Evolutionary conservation across 2,329 filamentous ascomycete species (phyloP), one percentile per base, ranked within the genome.

Genomic region (Fusarium domesticum): DNA sequence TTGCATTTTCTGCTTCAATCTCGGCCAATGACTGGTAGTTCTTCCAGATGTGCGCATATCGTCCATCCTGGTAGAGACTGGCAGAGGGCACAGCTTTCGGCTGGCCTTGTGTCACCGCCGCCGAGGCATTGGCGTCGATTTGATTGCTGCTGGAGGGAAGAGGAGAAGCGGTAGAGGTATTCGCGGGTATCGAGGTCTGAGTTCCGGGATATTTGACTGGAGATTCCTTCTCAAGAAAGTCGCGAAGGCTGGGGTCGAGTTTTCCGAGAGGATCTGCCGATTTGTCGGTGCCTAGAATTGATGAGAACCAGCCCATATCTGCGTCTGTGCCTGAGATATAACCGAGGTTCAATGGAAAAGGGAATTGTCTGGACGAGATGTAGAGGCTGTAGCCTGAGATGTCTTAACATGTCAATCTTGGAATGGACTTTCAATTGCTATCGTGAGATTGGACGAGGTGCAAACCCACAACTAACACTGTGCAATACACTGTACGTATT

Each of bases 1-100:
- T 81, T 64, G 86, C 86, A 16, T 76, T 75, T 48, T 81, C 81
- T 37, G 79, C 75, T 60, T 92, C 85, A 48, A 95, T 71, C 44
- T 86, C 75, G 28, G 74, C 64, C 40, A 87, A 81, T 7, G 92
- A 84, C 46, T 79, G 79, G 75, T 98, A 98, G 46, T 80, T 89
- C 69, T 90, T 92, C 93, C 93, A 98, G 23, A 98, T 75, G 64
- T 97, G 80, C 43, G 91, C 89, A 68, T 83, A 83, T 35, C 79
- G 75, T n/a, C 79, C 79, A 60, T 83, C 79, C 43, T 72, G 76
- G 62, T 74, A 83, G 18, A 80, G 66, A 55, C 76, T 80, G 52
- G 75, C 70, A 1, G 61, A 57, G 1, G 78, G 79, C 6, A 80
- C 73, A 3, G 35, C 20, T 3, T 64, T 48, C 20, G 48, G 36